phyloP scores from a whole-genome alignment of 805 yeast species.

The Yueomyces sinensis region DNA sequence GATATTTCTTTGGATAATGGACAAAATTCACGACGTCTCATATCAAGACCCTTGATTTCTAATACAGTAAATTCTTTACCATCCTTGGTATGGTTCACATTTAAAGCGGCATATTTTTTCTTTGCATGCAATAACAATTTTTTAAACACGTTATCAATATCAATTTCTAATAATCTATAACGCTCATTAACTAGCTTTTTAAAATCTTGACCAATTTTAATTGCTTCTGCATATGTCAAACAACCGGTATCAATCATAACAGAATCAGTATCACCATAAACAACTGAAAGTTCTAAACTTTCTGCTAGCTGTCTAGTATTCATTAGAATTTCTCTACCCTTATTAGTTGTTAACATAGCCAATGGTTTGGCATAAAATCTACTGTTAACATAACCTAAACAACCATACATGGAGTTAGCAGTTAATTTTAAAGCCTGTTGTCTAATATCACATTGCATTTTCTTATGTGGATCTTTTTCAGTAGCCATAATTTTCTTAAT shows the following conservation, averaged over 20 bases:
- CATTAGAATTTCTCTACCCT: slow-evolving; percentile 90
- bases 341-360: slow-evolving; percentile 88
- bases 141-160: slow-evolving; percentile 86
- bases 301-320: slow-evolving; percentile 91
- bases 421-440: slow-evolving; percentile 94
- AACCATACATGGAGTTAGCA: slow-evolving; percentile 99
- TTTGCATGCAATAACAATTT: slow-evolving; percentile 80
- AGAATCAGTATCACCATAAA: slow-evolving; percentile 97
- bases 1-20: slow-evolving; percentile 85
- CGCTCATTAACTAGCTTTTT: slow-evolving; percentile 79
- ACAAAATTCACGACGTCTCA: slow-evolving; percentile 94
- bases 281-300: slow-evolving; percentile 65
- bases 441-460: slow-evolving; percentile 81
- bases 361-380: slow-evolving; percentile 92
- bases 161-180: slow-evolving; percentile 79
- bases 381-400: slow-evolving; percentile 84
- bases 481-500: slow-evolving; percentile 78
- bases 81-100: slow-evolving; percentile 34
- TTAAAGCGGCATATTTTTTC: slow-evolving; percentile 93
- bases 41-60: slow-evolving; percentile 93
- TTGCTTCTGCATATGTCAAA: slow-evolving; percentile 54
- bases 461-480: slow-evolving; percentile 50
- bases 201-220: slow-evolving; percentile 73
- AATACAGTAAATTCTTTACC: slow-evolving; percentile 47
- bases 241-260: slow-evolving; percentile 94